Evolutionary conservation across 352 stramenopile species (phyloP), one percentile per base, ranked within the genome.

Genomic region (Phytophthora fragariae): DNA sequence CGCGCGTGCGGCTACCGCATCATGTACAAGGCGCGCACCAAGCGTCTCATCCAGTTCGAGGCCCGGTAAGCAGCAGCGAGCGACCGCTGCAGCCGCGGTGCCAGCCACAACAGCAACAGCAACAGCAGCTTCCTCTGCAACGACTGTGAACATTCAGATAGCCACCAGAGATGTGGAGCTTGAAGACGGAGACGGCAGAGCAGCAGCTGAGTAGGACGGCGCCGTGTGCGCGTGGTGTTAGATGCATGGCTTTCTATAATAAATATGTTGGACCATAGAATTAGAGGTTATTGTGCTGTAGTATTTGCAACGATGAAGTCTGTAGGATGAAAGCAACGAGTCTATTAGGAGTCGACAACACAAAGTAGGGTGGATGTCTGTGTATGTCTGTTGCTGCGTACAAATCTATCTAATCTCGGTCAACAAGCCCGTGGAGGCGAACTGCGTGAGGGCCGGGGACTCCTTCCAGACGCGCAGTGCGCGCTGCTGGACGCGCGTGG

Each of bases 11-110:
- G 96, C 59, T 99, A 99, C 86, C 92, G 97, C 67, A 99, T 99
- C 87, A 95, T 99, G 79, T 99, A 99, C 92, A 99, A 99, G 86
- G 96, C 92, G 21, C 91, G 97, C 68, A 99, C 97, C 33, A 99
- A 99, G 86, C 92, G 97, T 31, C 80, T 97, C 61, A 97, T 97
- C 75, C 92, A 97, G 86, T 97, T 97, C 62, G 92, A 97, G 70
- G 92, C 92, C 21, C 84, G 92, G 70, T 97, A 93, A 85, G 76
- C 67, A 49, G 44, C 39, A 75, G 35, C 21, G 24, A 72, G 35
- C 33, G n/a, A 54, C 54, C 55, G 31, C 64, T 57, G 52, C 46
- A 44, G 24, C 11, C 11, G 35, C 35, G 11, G 3, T 15, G 17
- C 17, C 44, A 21, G 19, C 44, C 19, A 50, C 44, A 24, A 15